A percentile compares a stretch with the other conserved stretches of the same genome.
Evolutionary conservation across 2,329 filamentous ascomycete genomes (phyloP).

Genomic region (Acephala macrosclerotiorum): DNA sequence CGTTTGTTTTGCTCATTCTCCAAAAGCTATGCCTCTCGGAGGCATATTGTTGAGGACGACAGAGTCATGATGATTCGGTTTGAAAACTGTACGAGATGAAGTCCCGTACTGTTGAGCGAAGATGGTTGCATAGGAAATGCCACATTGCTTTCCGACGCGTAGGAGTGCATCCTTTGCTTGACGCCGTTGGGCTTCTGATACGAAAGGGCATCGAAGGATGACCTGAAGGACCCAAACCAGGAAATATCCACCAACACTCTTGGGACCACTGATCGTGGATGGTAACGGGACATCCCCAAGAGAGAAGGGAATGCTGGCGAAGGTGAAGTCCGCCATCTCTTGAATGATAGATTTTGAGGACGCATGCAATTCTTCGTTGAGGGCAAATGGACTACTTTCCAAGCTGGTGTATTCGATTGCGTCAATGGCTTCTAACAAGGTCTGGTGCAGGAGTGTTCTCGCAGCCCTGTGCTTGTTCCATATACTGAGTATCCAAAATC

Average conservation of each 20-base stretch:
- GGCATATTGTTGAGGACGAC: not conserved
- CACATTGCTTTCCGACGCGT: slow-evolving; percentile 21
- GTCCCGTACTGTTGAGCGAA: slow-evolving; percentile 6
- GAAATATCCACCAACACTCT: slow-evolving; percentile 25
- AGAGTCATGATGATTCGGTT: not conserved
- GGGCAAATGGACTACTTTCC: not conserved
- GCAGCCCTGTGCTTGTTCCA: slow-evolving; percentile 24
- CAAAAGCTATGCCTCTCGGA: not conserved
- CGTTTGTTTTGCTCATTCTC: not conserved
- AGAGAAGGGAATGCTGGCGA: slow-evolving; percentile 23
- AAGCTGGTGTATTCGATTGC: not conserved
- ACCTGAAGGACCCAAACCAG: slow-evolving; percentile 24
- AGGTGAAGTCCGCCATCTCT: slow-evolving; percentile 14
- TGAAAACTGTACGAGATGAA: not conserved
- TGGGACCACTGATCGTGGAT: not conserved
- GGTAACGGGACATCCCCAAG: slow-evolving; percentile 13
- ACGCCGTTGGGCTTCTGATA: slow-evolving; percentile 10
- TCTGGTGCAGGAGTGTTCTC: slow-evolving; percentile 19
- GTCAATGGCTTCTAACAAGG: slow-evolving; percentile 8
- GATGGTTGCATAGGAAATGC: slow-evolving; percentile 20
- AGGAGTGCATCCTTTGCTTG: slow-evolving; percentile 13
- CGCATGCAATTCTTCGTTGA: not conserved
- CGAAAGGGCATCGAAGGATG: slow-evolving; percentile 19
- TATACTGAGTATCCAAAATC: slow-evolving; percentile 11
- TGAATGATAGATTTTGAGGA: slow-evolving; percentile 15